A percentile compares a stretch with the other conserved stretches of the same genome.
Conservation (phyloP, 176 grass and related monocot genomes). For the Neostapfia colusana region DNA sequence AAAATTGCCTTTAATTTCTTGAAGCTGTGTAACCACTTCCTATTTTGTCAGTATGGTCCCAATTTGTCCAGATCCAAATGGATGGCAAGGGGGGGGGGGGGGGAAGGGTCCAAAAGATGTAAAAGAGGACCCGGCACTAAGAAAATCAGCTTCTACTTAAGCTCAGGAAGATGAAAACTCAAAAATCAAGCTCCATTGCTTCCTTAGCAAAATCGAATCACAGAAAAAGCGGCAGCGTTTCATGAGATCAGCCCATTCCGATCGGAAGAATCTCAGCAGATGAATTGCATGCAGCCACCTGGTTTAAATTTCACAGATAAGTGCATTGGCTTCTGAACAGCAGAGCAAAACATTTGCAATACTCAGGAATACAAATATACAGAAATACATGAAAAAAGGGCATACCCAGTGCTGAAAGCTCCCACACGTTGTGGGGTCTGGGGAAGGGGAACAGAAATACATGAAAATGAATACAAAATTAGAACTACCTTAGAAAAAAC, state of each 20-base stretch:
- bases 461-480: constrained; percentile 10
- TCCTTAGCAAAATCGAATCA: constrained; percentile 2
- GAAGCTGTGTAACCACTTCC: not conserved
- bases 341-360: constrained; percentile 13
- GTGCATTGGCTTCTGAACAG: constrained; percentile 33
- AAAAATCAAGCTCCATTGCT: constrained; percentile 19
- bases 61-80: constrained; percentile 19
- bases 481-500: not conserved
- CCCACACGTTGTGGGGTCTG: no score
- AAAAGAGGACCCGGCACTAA: not conserved
- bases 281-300: constrained; percentile 20
- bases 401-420: no score
- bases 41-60: not conserved
- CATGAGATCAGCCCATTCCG: constrained; percentile 1
- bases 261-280: constrained; percentile 18
- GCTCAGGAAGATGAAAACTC: not conserved
- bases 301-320: constrained; percentile 12
- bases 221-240: constrained; percentile 1
- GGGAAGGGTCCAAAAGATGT: not conserved
- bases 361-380: not conserved
- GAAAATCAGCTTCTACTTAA: constrained; percentile 13
- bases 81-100: not conserved
- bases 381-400: not conserved
- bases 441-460: not conserved
- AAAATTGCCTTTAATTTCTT: constrained; percentile 36